Base-by-base conservation (phyloP, 177 flowering plant species). In the Tripterygium wilfordii region DNA sequence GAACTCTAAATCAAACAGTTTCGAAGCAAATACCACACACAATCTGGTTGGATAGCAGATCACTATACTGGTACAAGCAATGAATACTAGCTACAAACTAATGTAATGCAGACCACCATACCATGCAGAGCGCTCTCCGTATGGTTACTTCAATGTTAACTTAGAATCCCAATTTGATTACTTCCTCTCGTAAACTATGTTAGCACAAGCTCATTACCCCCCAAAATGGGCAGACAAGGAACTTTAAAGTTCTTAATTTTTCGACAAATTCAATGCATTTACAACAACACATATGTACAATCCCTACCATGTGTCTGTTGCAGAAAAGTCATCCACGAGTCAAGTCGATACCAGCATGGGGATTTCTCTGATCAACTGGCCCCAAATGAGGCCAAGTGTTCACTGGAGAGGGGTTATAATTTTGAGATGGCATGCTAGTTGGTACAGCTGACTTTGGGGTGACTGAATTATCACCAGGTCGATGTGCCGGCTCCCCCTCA, bases 311-410 rank as follows among this genome's bases (percentile, higher is more conserved):
- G 67, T 53, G 57, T 52, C 38, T n/a, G n/a, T 45, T 18, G 63
- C 60, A 57, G 25, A 44, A 46, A 25, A 10, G 23, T 82, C 80
- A 79, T 60, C 94, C 83, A 8, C 83, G 85, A 3, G 76, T 79
- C 72, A 90, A 69, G 79, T 85, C 89, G 56, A 90, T 85, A 48
- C 78, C 94, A 17, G 85, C 62, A 35, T 78, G 76, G n/a, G 75
- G 55, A 37, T 61, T 69, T 48, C 72, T 80, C 66, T 63, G 32
- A 52, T 77, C 82, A 49, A 64, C 30, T 16, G 67, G 63, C 46
- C 78, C 68, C 0, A 87, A 74, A 58, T 67, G 69, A 4, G 80
- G 71, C 92, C 91, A 86, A 22, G 43, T 49, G 20, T 65, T 65
- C 50, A 62, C 45, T 24, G 62, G 28, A 15, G 76, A 50, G 18